Evolutionary conservation across 306 rosid species (phyloP).

Genomic region (Oemleria cerasiformis): DNA sequence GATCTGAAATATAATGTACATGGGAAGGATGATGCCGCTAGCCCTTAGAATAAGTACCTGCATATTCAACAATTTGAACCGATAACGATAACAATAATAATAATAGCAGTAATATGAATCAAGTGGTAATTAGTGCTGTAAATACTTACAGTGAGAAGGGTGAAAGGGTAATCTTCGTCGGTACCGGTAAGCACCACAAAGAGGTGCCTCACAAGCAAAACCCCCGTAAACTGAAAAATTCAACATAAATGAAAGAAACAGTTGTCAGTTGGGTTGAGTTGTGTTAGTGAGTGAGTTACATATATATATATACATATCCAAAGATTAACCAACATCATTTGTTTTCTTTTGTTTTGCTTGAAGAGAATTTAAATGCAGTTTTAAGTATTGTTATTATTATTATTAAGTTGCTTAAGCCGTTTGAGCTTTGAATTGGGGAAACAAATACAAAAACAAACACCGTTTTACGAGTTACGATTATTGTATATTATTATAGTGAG

Average conservation of each 20-base stretch:
- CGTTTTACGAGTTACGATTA: no score
- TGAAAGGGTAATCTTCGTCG: slow-evolving; percentile 71
- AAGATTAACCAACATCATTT: no score
- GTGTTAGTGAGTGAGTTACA: no score
- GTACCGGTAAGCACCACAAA: slow-evolving; percentile 43
- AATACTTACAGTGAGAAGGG: slow-evolving; percentile 64
- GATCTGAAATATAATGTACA: slow-evolving; percentile 54
- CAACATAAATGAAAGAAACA: not conserved
- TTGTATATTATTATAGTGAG: no score
- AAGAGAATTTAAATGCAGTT: not conserved
- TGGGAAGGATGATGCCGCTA: slow-evolving; percentile 77
- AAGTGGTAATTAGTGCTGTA: not conserved
- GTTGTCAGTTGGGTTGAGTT: no score
- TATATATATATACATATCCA: no score
- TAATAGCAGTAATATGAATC: no score
- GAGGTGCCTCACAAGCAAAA: slow-evolving; percentile 72
- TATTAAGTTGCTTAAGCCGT: no score
- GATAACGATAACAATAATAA: no score
- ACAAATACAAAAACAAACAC: not conserved
- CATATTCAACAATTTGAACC: no score
- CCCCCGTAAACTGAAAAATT: slow-evolving; percentile 60
- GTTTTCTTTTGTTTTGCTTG: not conserved
- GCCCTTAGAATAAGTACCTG: slow-evolving; percentile 56
- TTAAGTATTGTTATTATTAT: not conserved
- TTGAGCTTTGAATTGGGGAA: not conserved